Base-by-base conservation (phyloP, 1,284 basidiomycete genomes). In the Cutaneotrichosporon curvatum region DNA sequence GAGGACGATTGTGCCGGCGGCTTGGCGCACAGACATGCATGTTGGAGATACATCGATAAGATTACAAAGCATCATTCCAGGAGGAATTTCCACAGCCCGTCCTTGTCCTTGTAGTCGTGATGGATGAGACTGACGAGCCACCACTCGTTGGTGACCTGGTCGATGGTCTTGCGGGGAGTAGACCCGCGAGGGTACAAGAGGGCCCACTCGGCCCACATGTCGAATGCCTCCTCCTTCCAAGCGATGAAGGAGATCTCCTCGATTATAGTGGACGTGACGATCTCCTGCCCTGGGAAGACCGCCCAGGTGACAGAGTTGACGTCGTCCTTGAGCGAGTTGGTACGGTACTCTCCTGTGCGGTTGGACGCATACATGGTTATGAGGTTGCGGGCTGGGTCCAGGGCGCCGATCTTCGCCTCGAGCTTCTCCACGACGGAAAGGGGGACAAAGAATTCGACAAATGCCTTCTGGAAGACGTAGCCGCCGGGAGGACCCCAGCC, bases 261-360 rank as follows among this genome's bases (percentile, higher is more conserved):
- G 28, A 99, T 95, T 56, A 98, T 94, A 18, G 95, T 99, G 22
- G 94, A 92, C 68, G 98, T 95, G 40, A 96, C 78, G 62, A 98
- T 90, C 76, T 98, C 95, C 71, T 95, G 92, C 35, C 88, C 89
- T 16, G 95, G 94, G 79, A 97, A 99, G 6, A 95, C 90, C 57
- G 94, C 95, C 95, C 94, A 99, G 0, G 95, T 99, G 38, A 99
- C 95, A 7, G 95, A 95, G 62, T 97, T 98, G 32, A 94, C 91
- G 8, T 90, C 87, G 30, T 94, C 87, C 1, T 84, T 84, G 53
- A 85, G 82, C 28, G 84, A 89, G 76, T 98, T 98, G 44, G 92
- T 96, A 46, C 82, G 79, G 59, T 97, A 79, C 65, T 97, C 92
- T 39, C 95, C 95, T 74, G 81, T 74, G 32, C 78, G 73, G 62